Percentiles rank a stretch among this genome's conserved stretches.
Evolutionary conservation across 1,139 yeast species (phyloP).

Genomic region (Suhomyces coccinellae): DNA sequence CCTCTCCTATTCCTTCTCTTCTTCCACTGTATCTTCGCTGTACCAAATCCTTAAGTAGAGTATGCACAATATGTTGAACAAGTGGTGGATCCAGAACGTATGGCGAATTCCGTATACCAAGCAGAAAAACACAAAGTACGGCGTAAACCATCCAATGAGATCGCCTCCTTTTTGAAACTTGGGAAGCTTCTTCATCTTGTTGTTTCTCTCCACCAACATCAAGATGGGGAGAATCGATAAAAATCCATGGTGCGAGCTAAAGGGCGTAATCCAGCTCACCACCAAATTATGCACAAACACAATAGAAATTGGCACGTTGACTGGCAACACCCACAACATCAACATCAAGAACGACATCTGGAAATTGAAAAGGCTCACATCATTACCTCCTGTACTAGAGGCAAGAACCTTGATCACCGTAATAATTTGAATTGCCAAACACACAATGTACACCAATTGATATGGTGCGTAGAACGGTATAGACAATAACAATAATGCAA

Average conservation of each 20-base stretch:
- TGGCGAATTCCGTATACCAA: conserved; percentile 67
- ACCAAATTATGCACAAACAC: conserved; percentile 72
- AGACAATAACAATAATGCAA: conserved; percentile 33
- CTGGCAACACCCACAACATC: conserved; percentile 68
- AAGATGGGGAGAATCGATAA: conserved; percentile 66
- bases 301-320: conserved; percentile 64
- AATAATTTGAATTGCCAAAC: conserved; percentile 52
- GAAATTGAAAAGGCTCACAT: conserved; percentile 41
- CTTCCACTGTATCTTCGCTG: conserved; percentile 9
- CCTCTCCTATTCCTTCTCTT: not conserved
- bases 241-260: conserved; percentile 73
- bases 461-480: conserved; percentile 72
- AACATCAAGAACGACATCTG: conserved; percentile 55
- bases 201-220: conserved; percentile 49
- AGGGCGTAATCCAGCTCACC: conserved; percentile 71
- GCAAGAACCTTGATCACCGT: conserved; percentile 39
- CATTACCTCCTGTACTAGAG: conserved; percentile 8
- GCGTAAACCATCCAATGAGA: conserved; percentile 12
- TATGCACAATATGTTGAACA: conserved; percentile 57
- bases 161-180: conserved; percentile 6
- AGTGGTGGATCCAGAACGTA: conserved; percentile 68
- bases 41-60: conserved; percentile 32
- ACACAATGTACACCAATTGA: conserved; percentile 69
- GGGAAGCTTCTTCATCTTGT: conserved; percentile 15
- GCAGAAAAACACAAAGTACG: conserved; percentile 54